Conservation (phyloP, 352 stramenopile genomes). For the Pythium monospermum region DNA sequence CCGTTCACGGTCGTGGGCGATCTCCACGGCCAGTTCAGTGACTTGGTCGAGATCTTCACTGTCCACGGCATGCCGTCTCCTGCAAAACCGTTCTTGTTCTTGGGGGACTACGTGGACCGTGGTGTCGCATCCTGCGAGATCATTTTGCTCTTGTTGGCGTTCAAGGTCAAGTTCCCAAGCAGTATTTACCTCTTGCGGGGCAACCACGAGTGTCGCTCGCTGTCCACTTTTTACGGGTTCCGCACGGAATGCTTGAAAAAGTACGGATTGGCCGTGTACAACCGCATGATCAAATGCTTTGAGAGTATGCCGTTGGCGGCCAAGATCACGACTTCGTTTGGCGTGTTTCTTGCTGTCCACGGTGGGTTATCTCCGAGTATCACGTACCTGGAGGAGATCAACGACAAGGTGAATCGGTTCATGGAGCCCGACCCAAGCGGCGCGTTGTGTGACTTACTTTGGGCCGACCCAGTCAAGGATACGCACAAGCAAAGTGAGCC, state of each 20-base stretch:
- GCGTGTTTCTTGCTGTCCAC: conserved; percentile 65
- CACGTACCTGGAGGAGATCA: conserved; percentile 66
- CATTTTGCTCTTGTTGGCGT: conserved; percentile 96
- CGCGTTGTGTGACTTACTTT: conserved; percentile 98
- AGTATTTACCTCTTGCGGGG: conserved; percentile 97
- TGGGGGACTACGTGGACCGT: conserved; percentile 92
- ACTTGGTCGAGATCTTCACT: conserved; percentile 96
- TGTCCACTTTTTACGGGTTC: conserved; percentile 99
- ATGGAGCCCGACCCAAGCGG: conserved; percentile 79
- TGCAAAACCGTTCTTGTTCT: conserved; percentile 50
- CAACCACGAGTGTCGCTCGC: conserved; percentile 98
- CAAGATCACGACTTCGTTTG: conserved; percentile 85
- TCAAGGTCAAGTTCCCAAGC: conserved; percentile 99
- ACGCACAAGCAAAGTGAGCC: conserved; percentile 25
- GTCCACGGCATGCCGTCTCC: conserved; percentile 90
- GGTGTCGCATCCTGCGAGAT: conserved; percentile 97
- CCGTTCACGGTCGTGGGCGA: conserved; percentile 98
- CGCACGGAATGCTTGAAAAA: conserved; percentile 98
- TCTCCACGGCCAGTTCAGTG: conserved; percentile 98
- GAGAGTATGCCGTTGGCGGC: conserved; percentile 97
- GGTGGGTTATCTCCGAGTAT: conserved; percentile 74
- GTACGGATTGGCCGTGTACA: conserved; percentile 92
- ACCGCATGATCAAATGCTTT: conserved; percentile 97
- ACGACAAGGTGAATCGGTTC: conserved; percentile 66
- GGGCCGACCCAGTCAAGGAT: conserved; percentile 97